Base-by-base conservation (phyloP, 331 rosid species). In the Arachis monticola region DNA sequence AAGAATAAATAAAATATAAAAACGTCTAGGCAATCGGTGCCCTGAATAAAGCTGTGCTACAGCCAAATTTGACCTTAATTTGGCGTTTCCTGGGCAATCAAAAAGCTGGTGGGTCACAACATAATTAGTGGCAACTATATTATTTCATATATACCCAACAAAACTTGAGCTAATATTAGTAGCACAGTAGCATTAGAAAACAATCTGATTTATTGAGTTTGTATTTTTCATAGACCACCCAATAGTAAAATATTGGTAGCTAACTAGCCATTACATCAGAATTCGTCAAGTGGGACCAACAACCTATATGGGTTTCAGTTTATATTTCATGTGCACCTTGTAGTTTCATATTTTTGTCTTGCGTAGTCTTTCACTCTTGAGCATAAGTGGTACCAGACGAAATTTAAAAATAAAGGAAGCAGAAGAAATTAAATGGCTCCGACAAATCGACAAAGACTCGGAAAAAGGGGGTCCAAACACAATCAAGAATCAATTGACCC, bases 381-480 rank as follows among this genome's bases (percentile, higher is more conserved):
- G 81, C 57, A 67, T 63, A 72, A 75, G 31, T 67, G 76, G 41
- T 22, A 35, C 22, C 35, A 81, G 61, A 56, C 81, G 75, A 72
- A 70, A 60, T 73, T 70, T 69, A 48, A 73, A 81, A 69, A 76
- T 48, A 79, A 78, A 75, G 68, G 31, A 52, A 77, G 68, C 44
- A 52, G 72, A 76, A 63, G 72, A 61, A 82, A 27, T 27, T 27
- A 27, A 27, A 72, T 77, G 75, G 74, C 73, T 75, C 95, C 96
- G 95, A 93, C 98, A 87, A 67, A 27, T 69, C 83, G 98, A 93
- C 98, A 92, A 92, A 69, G 38, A 77, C 87, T 77, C 75, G 82
- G 81, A 76, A 71, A 85, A 84, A 81, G 85, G 80, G 80, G 80
- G 59, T 72, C 84, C 76, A 80, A 80, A 84, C 92, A 71, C 88